phyloP scores from a whole-genome alignment of 805 yeast genomes.

The Pichia nanzhaoensis region DNA sequence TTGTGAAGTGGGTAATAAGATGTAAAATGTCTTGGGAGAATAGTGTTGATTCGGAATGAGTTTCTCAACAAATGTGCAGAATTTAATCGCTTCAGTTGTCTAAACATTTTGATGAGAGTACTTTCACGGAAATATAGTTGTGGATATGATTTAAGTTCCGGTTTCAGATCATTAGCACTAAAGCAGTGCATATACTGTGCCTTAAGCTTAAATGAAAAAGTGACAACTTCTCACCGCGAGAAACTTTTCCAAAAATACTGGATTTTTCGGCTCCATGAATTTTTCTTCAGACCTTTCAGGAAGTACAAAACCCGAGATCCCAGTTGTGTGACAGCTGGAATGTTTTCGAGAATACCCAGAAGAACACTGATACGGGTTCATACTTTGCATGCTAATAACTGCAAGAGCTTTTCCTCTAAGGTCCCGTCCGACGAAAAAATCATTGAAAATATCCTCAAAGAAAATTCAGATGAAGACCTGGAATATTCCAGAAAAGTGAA shows the following conservation, averaged over 20 bases:
- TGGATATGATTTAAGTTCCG: too few species aligned
- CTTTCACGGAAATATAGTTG: too few species aligned
- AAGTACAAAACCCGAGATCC: too few species aligned
- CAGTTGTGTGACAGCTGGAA: not conserved
- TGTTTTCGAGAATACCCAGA: not conserved
- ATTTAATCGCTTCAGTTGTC: not conserved
- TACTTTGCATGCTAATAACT: not conserved
- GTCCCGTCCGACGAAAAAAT: constrained; percentile 15
- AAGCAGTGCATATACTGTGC: too few species aligned
- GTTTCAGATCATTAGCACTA: too few species aligned
- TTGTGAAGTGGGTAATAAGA: not conserved
- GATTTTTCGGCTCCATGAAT: too few species aligned
- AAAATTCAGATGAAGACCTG: constrained; percentile 1
- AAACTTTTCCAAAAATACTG: too few species aligned
- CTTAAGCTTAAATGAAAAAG: too few species aligned
- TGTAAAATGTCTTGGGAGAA: constrained; percentile 1
- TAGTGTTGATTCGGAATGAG: not conserved
- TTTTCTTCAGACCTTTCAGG: too few species aligned
- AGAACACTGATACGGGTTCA: not conserved
- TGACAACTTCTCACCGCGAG: too few species aligned
- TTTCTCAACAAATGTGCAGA: not conserved
- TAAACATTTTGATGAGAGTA: constrained; percentile 1
- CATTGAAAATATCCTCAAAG: constrained; percentile 10
- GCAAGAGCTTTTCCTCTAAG: constrained; percentile 1
- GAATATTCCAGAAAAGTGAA: not conserved